A percentile compares a stretch with the other conserved stretches of the same genome.
These are phyloP conservation scores for Pseudocercospora eumusae DNA, from an alignment of 2,329 filamentous ascomycete species.

Conservation along the genomic window DNA sequence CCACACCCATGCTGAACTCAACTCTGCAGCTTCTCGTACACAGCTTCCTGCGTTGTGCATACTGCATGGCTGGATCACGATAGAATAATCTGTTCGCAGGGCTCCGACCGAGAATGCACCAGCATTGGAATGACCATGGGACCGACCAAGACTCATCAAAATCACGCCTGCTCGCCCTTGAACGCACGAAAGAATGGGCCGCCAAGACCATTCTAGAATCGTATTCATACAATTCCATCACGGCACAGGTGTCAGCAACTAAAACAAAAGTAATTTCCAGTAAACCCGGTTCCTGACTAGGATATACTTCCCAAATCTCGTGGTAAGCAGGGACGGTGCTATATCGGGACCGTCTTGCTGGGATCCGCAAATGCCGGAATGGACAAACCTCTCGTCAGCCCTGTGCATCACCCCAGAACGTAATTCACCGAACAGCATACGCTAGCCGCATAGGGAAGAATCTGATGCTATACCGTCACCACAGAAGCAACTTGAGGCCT, in stretches of 20 bases:
- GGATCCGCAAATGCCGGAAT: neutral
- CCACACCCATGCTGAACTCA: neutral
- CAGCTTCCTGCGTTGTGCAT: too few relatives aligned
- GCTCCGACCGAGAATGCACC: too few relatives aligned
- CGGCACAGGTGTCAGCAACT: neutral
- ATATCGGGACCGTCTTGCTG: neutral
- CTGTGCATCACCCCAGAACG: neutral
- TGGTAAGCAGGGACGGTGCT: neutral
- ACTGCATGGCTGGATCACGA: neutral
- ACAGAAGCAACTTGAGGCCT: neutral
- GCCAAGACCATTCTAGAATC: neutral
- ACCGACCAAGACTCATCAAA: neutral
- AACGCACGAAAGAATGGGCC: too few relatives aligned
- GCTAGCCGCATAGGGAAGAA: neutral
- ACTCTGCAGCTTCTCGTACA: neutral
- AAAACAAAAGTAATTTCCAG: neutral
- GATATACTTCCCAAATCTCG: neutral
- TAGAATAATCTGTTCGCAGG: too few relatives aligned
- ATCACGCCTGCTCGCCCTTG: neutral
- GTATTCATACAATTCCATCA: neutral
- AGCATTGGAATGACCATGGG: neutral
- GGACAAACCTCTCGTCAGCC: neutral
- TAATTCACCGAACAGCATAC: neutral
- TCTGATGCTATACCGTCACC: neutral
- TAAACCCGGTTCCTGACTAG: neutral